A percentile compares a stretch with the other conserved stretches of the same genome.
phyloP scores from a whole-genome alignment of 805 yeast genomes.

The Candida methanosorbosa region DNA sequence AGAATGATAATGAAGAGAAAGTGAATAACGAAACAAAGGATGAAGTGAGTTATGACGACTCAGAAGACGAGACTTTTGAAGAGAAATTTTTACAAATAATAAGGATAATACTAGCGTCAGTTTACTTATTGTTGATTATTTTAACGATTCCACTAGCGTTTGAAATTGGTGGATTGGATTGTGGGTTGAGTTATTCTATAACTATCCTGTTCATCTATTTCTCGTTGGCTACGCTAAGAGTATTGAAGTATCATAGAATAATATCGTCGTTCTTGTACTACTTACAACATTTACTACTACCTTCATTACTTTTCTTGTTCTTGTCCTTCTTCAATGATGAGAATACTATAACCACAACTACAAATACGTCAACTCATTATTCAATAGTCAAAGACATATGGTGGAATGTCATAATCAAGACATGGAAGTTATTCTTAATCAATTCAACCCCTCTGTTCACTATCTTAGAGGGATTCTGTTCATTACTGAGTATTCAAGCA shows the following conservation, averaged over 20 bases:
- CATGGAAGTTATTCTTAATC: conserved; percentile 66
- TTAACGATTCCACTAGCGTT: conserved; percentile 88
- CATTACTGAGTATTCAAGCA: conserved; percentile 85
- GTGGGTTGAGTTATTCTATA: conserved; percentile 80
- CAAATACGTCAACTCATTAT: conserved; percentile 7
- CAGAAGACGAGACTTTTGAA: neutral
- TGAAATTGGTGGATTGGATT: conserved; percentile 84
- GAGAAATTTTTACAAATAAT: conserved; percentile 10
- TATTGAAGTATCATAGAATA: conserved; percentile 39
- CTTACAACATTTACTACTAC: conserved; percentile 74
- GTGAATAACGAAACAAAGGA: too few relatives aligned
- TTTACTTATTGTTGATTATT: conserved; percentile 61
- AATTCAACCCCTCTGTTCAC: conserved; percentile 89
- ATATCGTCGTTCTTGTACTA: conserved; percentile 51
- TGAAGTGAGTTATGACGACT: too few relatives aligned
- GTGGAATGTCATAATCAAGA: conserved; percentile 35
- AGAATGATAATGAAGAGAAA: too few relatives aligned
- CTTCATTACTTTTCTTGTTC: conserved; percentile 68
- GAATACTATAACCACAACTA: neutral
- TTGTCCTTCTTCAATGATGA: conserved; percentile 36
- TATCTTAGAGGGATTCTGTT: conserved; percentile 86
- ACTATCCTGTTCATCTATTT: conserved; percentile 68
- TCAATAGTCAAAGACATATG: conserved; percentile 19
- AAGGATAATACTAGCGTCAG: conserved; percentile 37
- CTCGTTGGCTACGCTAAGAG: conserved; percentile 60